Evolutionary conservation across 2,329 filamentous ascomycete genomes (phyloP).

Genomic region (Amphichorda felina): DNA sequence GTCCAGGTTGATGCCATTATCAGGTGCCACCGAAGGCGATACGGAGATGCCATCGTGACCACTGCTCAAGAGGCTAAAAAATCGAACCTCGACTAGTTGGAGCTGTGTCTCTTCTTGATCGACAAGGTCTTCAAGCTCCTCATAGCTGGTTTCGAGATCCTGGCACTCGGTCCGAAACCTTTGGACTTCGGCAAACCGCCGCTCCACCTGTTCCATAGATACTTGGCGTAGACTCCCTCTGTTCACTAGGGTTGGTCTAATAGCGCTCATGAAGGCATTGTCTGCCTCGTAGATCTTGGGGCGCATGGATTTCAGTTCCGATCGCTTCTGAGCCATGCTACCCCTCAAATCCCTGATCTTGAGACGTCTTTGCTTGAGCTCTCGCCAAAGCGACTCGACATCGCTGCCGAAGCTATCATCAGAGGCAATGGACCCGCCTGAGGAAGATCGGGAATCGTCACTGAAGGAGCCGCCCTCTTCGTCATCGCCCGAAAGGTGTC

Average conservation of each 20-base stretch:
- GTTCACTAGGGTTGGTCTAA: conserved; percentile 22
- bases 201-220: conserved; percentile 13
- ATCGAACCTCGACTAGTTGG: conserved; percentile 20
- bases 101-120: conserved; percentile 23
- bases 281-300: conserved; percentile 21
- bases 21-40: conserved; percentile 3
- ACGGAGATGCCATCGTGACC: conserved; percentile 6
- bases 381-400: conserved; percentile 21
- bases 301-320: conserved; percentile 17
- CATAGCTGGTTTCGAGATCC: conserved; percentile 21
- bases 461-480: too few species aligned
- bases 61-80: conserved; percentile 24
- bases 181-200: conserved; percentile 22
- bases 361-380: conserved; percentile 20
- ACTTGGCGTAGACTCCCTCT: conserved; percentile 9
- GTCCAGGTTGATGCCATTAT: conserved; percentile 2
- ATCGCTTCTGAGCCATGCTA: conserved; percentile 19
- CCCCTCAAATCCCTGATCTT: conserved; percentile 15
- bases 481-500: background rate
- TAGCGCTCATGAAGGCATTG: conserved; percentile 25
- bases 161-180: conserved; percentile 23
- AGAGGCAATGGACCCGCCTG: background rate
- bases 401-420: conserved; percentile 13
- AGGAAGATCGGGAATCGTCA: background rate
- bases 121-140: conserved; percentile 19